These are phyloP conservation scores for Neonectria ditissima DNA, from an alignment of 2,329 filamentous ascomycete species.

Conservation along the genomic window DNA sequence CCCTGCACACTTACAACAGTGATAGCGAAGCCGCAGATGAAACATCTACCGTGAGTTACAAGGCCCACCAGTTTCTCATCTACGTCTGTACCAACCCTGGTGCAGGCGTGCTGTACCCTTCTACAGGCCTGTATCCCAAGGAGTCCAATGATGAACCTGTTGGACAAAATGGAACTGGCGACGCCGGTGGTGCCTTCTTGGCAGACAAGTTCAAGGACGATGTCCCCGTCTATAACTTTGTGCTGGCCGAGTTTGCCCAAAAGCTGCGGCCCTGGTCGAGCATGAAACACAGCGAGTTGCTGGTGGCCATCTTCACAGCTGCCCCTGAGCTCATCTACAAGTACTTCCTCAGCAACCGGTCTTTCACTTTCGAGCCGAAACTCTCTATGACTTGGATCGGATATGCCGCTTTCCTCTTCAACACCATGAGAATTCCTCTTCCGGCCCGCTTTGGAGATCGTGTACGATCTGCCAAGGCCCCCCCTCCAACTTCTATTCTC, in stretches of 20 bases:
- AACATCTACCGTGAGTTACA: constrained; percentile 68
- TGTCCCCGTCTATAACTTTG: constrained; percentile 82
- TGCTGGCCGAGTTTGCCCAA: constrained; percentile 81
- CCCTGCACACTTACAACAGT: constrained; percentile 74
- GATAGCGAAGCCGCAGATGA: constrained; percentile 55
- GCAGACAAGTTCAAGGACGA: constrained; percentile 75
- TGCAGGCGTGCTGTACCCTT: constrained; percentile 80
- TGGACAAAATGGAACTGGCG: constrained; percentile 55
- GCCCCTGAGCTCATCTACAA: constrained; percentile 89
- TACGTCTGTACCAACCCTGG: constrained; percentile 78
- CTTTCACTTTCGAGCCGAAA: constrained; percentile 91
- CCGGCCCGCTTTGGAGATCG: constrained; percentile 78
- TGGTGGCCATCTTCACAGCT: constrained; percentile 81
- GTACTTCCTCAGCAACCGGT: constrained; percentile 84
- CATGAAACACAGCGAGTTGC: constrained; percentile 82
- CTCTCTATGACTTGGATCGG: constrained; percentile 95
- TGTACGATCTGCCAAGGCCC: constrained; percentile 70
- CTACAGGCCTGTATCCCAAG: constrained; percentile 87
- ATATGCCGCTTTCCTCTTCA: constrained; percentile 89
- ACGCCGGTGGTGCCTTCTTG: constrained; percentile 76
- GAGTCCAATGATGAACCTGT: constrained; percentile 66
- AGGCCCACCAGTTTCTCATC: constrained; percentile 80
- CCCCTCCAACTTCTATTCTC: constrained; percentile 82
- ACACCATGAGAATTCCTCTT: constrained; percentile 79
- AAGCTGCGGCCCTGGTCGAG: constrained; percentile 86